Conservation (phyloP, 1,284 basidiomycete genomes). For the Heliocybe sulcata region DNA sequence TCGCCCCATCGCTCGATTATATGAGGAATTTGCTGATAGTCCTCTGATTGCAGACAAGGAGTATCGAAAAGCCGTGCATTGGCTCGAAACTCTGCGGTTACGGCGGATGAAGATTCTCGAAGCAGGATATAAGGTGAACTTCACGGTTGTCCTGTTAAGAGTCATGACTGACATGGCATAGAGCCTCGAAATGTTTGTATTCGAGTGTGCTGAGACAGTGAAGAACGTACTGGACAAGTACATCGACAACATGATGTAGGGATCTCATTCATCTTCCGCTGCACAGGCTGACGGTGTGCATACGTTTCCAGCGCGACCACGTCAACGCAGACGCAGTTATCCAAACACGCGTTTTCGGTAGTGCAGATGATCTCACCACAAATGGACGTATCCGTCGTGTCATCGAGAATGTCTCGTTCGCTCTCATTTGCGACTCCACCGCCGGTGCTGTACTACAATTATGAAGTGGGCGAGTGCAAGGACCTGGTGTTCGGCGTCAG, state of each 20-base stretch:
- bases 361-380: constrained; percentile 65
- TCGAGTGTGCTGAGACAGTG: constrained; percentile 64
- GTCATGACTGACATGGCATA: constrained; percentile 19
- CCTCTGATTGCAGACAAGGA: constrained; percentile 64
- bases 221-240: constrained; percentile 66
- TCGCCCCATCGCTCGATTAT: constrained; percentile 12
- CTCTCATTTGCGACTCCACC: constrained; percentile 58
- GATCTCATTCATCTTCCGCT: constrained; percentile 5
- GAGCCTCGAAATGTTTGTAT: constrained; percentile 77
- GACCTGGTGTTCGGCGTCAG: constrained; percentile 92
- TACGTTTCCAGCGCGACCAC: constrained; percentile 51
- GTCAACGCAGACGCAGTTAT: constrained; percentile 62
- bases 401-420: constrained; percentile 47
- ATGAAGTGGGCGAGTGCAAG: constrained; percentile 80
- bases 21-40: constrained; percentile 3
- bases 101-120: constrained; percentile 78
- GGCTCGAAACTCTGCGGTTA: constrained; percentile 87
- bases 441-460: constrained; percentile 70
- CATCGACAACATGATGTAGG: constrained; percentile 71
- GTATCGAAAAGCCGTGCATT: constrained; percentile 88
- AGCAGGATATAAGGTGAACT: constrained; percentile 65
- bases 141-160: neutral
- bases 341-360: constrained; percentile 45
- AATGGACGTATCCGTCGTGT: constrained; percentile 56
- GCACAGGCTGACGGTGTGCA: no score